Evolutionary conservation across 2,329 filamentous ascomycete genomes (phyloP), one percentile per base, ranked within the genome.

Genomic region (Setomelanomma holmii): DNA sequence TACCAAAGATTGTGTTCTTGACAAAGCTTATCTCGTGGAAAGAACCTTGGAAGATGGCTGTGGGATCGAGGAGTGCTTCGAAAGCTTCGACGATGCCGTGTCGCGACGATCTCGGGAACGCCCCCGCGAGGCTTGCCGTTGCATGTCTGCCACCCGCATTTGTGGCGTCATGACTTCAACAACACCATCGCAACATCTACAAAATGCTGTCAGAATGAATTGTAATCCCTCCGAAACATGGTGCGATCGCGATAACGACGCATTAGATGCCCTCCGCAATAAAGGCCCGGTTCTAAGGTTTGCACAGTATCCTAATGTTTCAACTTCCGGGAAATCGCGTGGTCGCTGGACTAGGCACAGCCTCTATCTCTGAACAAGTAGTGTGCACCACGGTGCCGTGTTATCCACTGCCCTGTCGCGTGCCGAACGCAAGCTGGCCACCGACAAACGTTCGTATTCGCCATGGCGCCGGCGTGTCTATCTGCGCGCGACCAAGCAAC

Each of bases 401-500:
- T 30, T 30, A 10, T 30, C 27, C 27, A 6, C 27, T 14, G 14
- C 10, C 27, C 5, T 14, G 5, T 6, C 3, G 27, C 27, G 5
- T 30, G 27, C 27, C 27, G 27, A 30, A 10, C 14, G 5, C 3
- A 14, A 30, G 5, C 14, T 30, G 27, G 27, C 27, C 27, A 30
- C 27, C 27, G 27, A 8, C 3, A 6, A 14, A 14, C 27, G 10
- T 30, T 30, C 27, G 3, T 30, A 30, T 6, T 30, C n/a, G 7
- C 10, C n/a, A 30, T 27, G 21, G 21, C 16, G 20, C 43, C 39
- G 21, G 34, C 16, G 20, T 7, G 22, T n/a, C 12, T 36, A 35
- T 22, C 19, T n/a, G 2, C 10, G 52, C 49, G 45, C 19, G 30
- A 49, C 51, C 49, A 61, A 61, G 58, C 56, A 51, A 60, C 23